These are phyloP conservation scores for Penicillium ochrochloron DNA, from an alignment of 495 filamentous ascomycete genomes.

Conservation along the genomic window DNA sequence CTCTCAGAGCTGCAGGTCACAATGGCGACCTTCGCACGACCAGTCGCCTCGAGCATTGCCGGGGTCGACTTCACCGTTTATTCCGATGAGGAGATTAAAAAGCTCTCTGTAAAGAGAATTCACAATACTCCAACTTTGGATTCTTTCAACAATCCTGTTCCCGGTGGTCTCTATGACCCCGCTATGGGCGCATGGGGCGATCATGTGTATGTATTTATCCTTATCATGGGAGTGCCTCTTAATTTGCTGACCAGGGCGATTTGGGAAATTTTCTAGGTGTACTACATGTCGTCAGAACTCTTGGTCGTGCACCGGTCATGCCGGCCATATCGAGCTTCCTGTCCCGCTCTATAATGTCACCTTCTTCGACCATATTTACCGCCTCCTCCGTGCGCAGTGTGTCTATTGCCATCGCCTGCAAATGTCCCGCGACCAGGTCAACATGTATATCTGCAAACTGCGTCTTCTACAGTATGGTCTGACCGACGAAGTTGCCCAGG, in stretches of 20 bases:
- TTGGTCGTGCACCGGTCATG: constrained; percentile 86
- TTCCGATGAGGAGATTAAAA: constrained; percentile 77
- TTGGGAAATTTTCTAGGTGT: constrained; percentile 62
- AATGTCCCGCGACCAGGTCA: constrained; percentile 70
- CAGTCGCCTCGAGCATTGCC: constrained; percentile 80
- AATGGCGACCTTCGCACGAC: constrained; percentile 83
- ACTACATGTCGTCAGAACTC: constrained; percentile 83
- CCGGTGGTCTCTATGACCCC: constrained; percentile 89
- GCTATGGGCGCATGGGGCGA: constrained; percentile 92
- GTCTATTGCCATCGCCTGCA: constrained; percentile 85
- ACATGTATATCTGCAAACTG: constrained; percentile 82
- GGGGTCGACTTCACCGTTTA: constrained; percentile 90
- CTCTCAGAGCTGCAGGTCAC: constrained; percentile 50
- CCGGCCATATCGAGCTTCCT: constrained; percentile 93
- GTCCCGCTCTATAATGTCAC: constrained; percentile 90
- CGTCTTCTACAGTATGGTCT: constrained; percentile 85
- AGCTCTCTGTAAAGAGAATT: constrained; percentile 89
- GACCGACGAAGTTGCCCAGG: constrained; percentile 68
- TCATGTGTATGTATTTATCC: constrained; percentile 62
- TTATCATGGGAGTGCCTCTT: background rate
- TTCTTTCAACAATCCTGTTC: constrained; percentile 79
- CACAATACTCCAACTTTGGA: constrained; percentile 90
- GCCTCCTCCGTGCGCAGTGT: constrained; percentile 84
- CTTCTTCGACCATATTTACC: constrained; percentile 87
- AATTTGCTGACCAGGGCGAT: constrained; percentile 17